Conservation (phyloP, 2,329 filamentous ascomycete species). For the Ambrosiella xylebori region DNA sequence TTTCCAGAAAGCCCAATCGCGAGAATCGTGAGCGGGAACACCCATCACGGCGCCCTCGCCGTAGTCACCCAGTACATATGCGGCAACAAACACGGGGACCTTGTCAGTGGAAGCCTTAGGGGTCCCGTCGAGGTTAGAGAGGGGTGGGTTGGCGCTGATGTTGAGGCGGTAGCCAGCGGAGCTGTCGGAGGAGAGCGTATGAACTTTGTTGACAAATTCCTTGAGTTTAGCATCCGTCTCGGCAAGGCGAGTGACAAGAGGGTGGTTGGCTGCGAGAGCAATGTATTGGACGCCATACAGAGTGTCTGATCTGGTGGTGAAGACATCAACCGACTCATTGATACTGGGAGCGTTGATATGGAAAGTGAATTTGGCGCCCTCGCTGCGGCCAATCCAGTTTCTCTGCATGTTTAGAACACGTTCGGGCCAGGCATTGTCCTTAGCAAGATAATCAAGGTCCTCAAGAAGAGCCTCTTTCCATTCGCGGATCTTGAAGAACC, state of each 20-base stretch:
- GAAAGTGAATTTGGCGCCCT: constrained; percentile 57
- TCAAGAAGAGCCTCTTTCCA: constrained; percentile 57
- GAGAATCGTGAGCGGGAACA: constrained; percentile 66
- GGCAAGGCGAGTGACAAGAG: constrained; percentile 46
- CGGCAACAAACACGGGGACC: constrained; percentile 63
- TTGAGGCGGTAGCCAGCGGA: constrained; percentile 53
- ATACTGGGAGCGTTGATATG: constrained; percentile 30
- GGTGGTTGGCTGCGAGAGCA: constrained; percentile 58
- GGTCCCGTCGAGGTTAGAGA: constrained; percentile 36
- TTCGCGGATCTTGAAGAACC: constrained; percentile 73
- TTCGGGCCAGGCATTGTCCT: constrained; percentile 59
- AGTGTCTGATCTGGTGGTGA: constrained; percentile 73
- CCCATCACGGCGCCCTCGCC: constrained; percentile 85
- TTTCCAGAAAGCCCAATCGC: constrained; percentile 68
- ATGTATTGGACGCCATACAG: constrained; percentile 77
- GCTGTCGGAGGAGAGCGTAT: constrained; percentile 34
- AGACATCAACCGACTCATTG: constrained; percentile 45
- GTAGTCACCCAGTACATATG: constrained; percentile 73
- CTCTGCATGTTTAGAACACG: constrained; percentile 67
- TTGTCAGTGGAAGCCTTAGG: constrained; percentile 35
- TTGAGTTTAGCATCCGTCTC: constrained; percentile 42
- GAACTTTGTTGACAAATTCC: constrained; percentile 49
- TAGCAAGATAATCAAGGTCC: constrained; percentile 49
- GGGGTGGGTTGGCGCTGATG: constrained; percentile 46
- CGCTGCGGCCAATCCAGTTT: constrained; percentile 74